Evolutionary conservation across 2,329 filamentous ascomycete species (phyloP), one percentile per base, ranked within the genome.

Genomic region (Xylaria sp.): DNA sequence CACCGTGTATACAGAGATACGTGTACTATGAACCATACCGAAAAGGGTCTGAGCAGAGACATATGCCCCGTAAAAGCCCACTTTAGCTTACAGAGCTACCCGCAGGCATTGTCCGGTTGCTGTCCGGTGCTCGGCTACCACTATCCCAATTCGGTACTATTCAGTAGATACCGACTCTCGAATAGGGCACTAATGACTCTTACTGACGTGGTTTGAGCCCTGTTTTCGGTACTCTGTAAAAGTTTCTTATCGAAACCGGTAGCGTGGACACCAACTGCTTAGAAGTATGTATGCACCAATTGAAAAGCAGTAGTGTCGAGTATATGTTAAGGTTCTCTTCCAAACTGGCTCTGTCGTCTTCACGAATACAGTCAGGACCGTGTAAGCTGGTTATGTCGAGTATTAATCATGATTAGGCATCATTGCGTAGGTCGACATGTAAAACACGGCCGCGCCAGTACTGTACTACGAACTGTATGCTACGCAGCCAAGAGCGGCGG

Each of bases 171-270:
- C 28, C 28, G 28, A 28, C 28, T 28, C 28, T 31, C 18, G 34
- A 8, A 25, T 58, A 66, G 55, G 52, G 52, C 58, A 62, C 65
- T 62, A 62, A 66, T 66, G 58, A 66, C 65, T 66, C 65, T 39
- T 34, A 12, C 57, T 44, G 18, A 56, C 54, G 55, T 64, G 25
- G 48, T 44, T 41, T 52, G 25, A 34, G 39, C 39, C 48, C 23
- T 37, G 39, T 9, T 15, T 50, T n/a, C n/a, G 12, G n/a, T 12
- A 23, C n/a, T 10, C 8, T 12, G 20, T 5, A 15, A 37, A 10
- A 41, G 41, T 25, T 25, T 25, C 23, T 25, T 25, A 25, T 25
- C 23, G 23, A 48, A 15, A 31, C n/a, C 23, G 2, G 46, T 54
- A 46, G 46, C 44, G 39, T 20, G 31, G 39, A 46, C 46, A 46